A percentile compares a stretch with the other conserved stretches of the same genome.
Conservation (phyloP, 345 rosid species). For the Cardamine chenopodiifolia region DNA sequence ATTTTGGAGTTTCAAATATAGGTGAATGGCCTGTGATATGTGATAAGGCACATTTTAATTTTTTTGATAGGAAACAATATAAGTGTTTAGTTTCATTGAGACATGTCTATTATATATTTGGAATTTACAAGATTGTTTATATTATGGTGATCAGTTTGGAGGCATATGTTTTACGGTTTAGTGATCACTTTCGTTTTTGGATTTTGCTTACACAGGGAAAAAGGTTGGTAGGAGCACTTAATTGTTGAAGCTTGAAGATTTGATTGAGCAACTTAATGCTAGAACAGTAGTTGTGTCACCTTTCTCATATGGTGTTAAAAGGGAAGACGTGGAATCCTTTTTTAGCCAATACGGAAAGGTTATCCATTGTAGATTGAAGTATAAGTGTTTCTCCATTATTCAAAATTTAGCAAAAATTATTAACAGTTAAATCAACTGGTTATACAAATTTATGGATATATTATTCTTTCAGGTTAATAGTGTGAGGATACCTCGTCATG, state of each 20-base stretch:
- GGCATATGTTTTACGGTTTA: not conserved
- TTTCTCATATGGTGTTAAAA: slow-evolving; percentile 58
- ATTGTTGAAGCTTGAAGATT: slow-evolving; percentile 66
- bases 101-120: no score
- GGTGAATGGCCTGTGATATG: slow-evolving; percentile 1
- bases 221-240: slow-evolving; percentile 75
- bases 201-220: slow-evolving; percentile 53
- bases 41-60: not conserved
- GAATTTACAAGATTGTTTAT: not conserved
- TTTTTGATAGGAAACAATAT: not conserved
- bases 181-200: slow-evolving; percentile 1
- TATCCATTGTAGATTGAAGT: not conserved
- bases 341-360: slow-evolving; percentile 78
- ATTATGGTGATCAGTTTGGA: not conserved
- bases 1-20: not conserved
- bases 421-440: not conserved
- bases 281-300: slow-evolving; percentile 85
- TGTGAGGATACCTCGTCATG: slow-evolving; percentile 90
- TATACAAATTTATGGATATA: not conserved
- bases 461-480: slow-evolving; percentile 63
- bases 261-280: slow-evolving; percentile 62
- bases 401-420: not conserved
- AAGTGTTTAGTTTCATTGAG: slow-evolving; percentile 7
- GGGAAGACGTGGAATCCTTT: slow-evolving; percentile 72
- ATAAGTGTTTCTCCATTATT: not conserved